Base-by-base conservation (phyloP, 345 rosid species). In the Lepidium aucheri region DNA sequence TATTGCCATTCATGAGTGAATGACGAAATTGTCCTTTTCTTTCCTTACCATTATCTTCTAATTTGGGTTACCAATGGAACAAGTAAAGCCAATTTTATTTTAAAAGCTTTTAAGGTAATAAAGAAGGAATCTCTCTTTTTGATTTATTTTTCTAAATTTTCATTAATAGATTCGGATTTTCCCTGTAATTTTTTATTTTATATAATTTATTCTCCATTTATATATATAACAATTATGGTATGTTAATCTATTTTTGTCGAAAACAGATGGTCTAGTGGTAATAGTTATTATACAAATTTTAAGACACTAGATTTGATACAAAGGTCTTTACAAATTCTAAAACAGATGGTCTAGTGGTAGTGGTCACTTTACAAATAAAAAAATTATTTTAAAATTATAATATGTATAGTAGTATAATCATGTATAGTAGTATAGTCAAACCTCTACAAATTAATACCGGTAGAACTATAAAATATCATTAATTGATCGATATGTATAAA, bases 11-110 rank as follows among this genome's bases (percentile, higher is more conserved):
- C 1, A 7, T 0, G 0, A 0, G 2, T 5, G n/a, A 63, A 63
- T 46, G 59, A 72, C 75, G 2, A n/a, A n/a, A n/a, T n/a, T n/a
- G 3, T 33, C 70, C 52, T 72, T 72, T 63, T 6, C 9, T 39
- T 6, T 38, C 39, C 52, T 70, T 70, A 70, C 40, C 41, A 41
- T 28, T 52, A 70, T 61, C 57, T 70, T 55, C 65, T 38, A 55
- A 55, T 63, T 63, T 71, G 52, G 64, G 45, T 56, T 55, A 38
- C 75, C 57, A 46, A 38, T 55, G 2, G 43, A 54, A 63, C 70
- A 63, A 71, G 65, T 47, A 71, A 71, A 50, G 65, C 26, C 63
- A 32, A 54, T n/a, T 35, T 63, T 54, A 45, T 44, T 62, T 54
- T 36, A 70, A 47, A 28, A 28, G 33, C 16, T 39, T 56, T 54